Evolutionary conservation across 1,284 basidiomycete species (phyloP), one percentile per base, ranked within the genome.

Genomic region (Tremellales sp.): DNA sequence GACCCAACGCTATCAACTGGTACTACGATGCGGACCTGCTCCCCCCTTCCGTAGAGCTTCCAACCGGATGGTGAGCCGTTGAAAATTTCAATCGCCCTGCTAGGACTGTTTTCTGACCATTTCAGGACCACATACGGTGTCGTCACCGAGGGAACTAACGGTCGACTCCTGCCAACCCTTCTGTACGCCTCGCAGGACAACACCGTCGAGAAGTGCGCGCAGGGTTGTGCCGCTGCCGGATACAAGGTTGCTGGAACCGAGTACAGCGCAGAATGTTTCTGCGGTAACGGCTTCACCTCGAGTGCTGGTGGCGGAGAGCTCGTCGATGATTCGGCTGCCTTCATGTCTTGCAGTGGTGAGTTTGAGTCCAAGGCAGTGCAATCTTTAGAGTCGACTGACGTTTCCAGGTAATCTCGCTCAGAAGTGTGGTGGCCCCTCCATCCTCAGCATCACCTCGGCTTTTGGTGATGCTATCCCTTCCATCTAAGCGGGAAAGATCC

Each of bases 1-100:
- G 58, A 37, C 58, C 58, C 53, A 60, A 60, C 52, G 55, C 55
- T 33, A 25, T 57, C 39, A 53, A 50, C 51, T 37, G 50, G 24
- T 58, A 46, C 51, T 36, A 52, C 46, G 52, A 56, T 47, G 29
- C 42, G 19, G 42, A 39, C 22, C 48, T 49, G 36, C 13, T 27
- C 15, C 46, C 51, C 17, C 44, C 51, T 24, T 43, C 49, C 21
- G 49, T 52, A 37, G 39, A 23, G 23, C 52, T 62, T 12, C 56
- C 61, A 6, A 24, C 58, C 31, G 62, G 61, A 5, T 67, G 58
- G 56, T n/a, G n/a, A n/a, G n/a, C n/a, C n/a, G n/a, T n/a, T n/a
- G n/a, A 41, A 45, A 4, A 53, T 33, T 21, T 40, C 42, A 27
- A 48, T 51, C 39, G 19, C 44, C 3, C 54, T 51, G n/a, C n/a